Conservation (phyloP, 768 basidiomycete species). For the Sistotremastrum niveocremeum region DNA sequence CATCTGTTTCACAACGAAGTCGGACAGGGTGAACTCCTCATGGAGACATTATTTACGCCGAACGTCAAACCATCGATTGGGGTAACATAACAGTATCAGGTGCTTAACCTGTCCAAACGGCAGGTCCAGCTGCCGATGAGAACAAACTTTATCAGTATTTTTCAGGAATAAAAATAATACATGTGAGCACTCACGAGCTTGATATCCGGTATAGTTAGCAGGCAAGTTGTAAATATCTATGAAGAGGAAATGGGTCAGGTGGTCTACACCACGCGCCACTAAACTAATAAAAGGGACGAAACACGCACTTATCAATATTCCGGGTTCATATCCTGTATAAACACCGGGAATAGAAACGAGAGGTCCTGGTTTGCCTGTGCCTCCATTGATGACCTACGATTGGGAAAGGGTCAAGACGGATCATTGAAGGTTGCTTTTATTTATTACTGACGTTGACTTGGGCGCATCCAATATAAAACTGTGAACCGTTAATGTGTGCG, state of each 20-base stretch:
- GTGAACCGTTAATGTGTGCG: not conserved
- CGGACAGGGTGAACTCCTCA: too few relatives aligned
- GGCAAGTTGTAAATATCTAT: not conserved
- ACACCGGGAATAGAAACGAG: conserved; percentile 8
- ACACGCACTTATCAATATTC: conserved; percentile 9
- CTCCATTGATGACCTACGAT: not conserved
- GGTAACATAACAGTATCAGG: too few relatives aligned
- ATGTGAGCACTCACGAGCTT: not conserved
- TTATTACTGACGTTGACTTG: conserved; percentile 6
- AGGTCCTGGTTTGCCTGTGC: conserved; percentile 8
- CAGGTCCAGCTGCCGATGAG: too few relatives aligned
- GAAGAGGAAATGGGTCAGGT: too few relatives aligned
- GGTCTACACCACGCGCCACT: too few relatives aligned
- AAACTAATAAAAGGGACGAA: not conserved
- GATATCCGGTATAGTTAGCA: not conserved
- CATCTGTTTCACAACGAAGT: too few relatives aligned
- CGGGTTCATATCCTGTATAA: conserved; percentile 11
- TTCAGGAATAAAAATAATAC: too few relatives aligned
- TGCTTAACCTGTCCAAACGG: too few relatives aligned
- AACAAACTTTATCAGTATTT: too few relatives aligned
- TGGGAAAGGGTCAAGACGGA: too few relatives aligned
- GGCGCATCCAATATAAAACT: conserved; percentile 11
- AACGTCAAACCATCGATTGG: too few relatives aligned
- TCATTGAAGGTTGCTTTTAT: not conserved
- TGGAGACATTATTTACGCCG: too few relatives aligned